These are phyloP conservation scores for Cutaneotrichosporon sp. DNA, from an alignment of 1,284 basidiomycete species.

Conservation along the genomic window DNA sequence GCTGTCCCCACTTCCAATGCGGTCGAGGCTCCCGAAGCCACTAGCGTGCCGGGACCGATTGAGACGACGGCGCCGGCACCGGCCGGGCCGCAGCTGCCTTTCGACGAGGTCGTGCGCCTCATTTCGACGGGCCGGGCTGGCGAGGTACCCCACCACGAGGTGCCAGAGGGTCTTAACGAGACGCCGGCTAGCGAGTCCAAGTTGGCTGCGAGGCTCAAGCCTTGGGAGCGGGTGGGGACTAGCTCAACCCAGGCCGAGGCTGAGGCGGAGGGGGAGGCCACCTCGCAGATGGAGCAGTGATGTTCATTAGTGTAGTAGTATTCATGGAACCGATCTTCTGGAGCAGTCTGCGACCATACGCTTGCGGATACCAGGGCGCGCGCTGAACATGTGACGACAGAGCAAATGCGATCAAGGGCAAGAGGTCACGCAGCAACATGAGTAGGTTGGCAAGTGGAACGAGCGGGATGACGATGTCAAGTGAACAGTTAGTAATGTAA, in stretches of 20 bases:
- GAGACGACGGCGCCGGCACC: conserved; percentile 12
- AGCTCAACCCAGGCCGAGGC: not conserved
- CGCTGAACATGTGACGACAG: no score
- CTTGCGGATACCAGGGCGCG: no score
- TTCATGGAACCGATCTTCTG: not conserved
- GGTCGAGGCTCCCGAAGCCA: not conserved
- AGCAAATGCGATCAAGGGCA: no score
- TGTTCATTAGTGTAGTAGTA: not conserved
- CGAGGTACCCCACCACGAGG: conserved; percentile 32
- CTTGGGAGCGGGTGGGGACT: conserved; percentile 24
- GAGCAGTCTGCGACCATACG: not conserved
- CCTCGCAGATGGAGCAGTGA: not conserved
- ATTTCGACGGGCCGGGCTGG: conserved; percentile 39
- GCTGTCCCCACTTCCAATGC: not conserved
- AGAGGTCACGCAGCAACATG: no score
- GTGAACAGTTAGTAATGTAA: no score
- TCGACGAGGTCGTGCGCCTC: conserved; percentile 27
- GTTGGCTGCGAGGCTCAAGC: conserved; percentile 24
- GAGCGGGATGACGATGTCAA: no score
- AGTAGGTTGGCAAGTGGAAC: no score
- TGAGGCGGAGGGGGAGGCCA: not conserved
- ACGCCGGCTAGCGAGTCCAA: conserved; percentile 16
- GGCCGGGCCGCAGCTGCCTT: conserved; percentile 14
- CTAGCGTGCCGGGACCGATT: not conserved
- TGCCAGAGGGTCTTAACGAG: conserved; percentile 41